Percentiles rank a stretch among this genome's conserved stretches.
phyloP scores from a whole-genome alignment of 2,329 filamentous ascomycete genomes.

The Alternaria brassicicola region DNA sequence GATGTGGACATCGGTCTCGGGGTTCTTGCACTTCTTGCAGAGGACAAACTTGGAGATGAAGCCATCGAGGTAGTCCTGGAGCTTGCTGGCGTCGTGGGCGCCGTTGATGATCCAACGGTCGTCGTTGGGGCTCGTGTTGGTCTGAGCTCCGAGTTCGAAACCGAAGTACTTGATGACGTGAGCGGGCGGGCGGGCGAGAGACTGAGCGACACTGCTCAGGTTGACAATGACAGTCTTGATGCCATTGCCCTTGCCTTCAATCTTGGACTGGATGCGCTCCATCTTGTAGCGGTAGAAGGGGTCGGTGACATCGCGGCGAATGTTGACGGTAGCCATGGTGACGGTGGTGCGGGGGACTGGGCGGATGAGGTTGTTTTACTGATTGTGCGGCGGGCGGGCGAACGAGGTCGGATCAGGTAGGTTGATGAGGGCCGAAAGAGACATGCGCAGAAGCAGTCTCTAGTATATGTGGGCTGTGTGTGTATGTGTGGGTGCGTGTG shows the following conservation, averaged over 20 bases:
- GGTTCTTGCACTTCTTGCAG: conserved; percentile 99
- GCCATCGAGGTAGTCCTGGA: conserved; percentile 96
- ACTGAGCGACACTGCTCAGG: conserved; percentile 88
- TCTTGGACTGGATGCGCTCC: conserved; percentile 98
- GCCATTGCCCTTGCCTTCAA: conserved; percentile 99
- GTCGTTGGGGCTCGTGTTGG: conserved; percentile 95
- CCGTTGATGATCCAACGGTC: conserved; percentile 99
- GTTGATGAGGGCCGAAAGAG: conserved; percentile 64
- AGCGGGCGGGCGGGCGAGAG: conserved; percentile 86
- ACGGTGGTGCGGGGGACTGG: conserved; percentile 52
- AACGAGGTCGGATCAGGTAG: conserved; percentile 43
- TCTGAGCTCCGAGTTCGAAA: conserved; percentile 97
- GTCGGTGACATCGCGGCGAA: conserved; percentile 94
- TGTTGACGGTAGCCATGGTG: conserved; percentile 97
- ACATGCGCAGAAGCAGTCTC: conserved; percentile 61
- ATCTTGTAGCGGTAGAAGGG: conserved; percentile 99
- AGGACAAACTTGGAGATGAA: conserved; percentile 99
- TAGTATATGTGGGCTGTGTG: conserved; percentile 37
- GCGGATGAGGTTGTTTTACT: conserved; percentile 36
- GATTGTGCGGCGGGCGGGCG: conserved; percentile 37
- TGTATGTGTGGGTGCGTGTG: conserved; percentile 44
- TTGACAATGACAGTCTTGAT: conserved; percentile 99
- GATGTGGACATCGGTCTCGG: conserved; percentile 94
- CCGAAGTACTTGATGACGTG: conserved; percentile 99
- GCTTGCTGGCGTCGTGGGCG: conserved; percentile 90